phyloP scores from a whole-genome alignment of 306 rosid species.

The Delonix regia region DNA sequence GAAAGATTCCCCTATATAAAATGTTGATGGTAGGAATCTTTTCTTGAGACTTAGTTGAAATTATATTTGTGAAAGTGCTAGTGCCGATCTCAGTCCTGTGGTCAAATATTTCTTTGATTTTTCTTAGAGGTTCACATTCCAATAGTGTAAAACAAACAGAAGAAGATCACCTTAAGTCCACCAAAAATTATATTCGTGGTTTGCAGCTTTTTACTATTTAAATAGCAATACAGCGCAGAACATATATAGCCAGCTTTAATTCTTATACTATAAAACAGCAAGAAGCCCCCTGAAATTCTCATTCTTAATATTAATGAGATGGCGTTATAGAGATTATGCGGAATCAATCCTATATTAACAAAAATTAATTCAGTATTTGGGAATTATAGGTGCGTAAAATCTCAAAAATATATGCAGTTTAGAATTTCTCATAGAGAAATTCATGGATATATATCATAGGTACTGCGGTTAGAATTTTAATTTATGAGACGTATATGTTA shows the following conservation, averaged over 20 bases:
- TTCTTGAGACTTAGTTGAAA: conserved; percentile 7
- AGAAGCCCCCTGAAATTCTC: neutral
- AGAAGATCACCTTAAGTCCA: conserved; percentile 7
- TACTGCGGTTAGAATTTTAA: neutral
- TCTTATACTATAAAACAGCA: neutral
- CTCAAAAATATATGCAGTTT: neutral
- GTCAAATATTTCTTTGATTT: neutral
- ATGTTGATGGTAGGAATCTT: neutral
- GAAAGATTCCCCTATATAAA: neutral
- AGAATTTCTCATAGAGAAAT: neutral
- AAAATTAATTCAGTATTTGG: neutral
- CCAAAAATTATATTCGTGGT: neutral
- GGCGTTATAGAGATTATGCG: neutral
- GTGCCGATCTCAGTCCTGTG: neutral
- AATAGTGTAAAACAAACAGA: conserved; percentile 35
- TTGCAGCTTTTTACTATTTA: conserved; percentile 29
- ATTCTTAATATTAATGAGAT: neutral
- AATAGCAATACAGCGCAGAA: conserved; percentile 26
- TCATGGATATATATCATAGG: neutral
- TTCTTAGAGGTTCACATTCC: conserved; percentile 25
- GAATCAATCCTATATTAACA: neutral
- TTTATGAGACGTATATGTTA: neutral
- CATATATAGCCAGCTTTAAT: conserved; percentile 7
- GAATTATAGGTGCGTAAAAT: neutral
- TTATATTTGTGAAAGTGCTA: neutral